Base-by-base conservation (phyloP, 352 stramenopile species). In the Plasmopara viticola region DNA sequence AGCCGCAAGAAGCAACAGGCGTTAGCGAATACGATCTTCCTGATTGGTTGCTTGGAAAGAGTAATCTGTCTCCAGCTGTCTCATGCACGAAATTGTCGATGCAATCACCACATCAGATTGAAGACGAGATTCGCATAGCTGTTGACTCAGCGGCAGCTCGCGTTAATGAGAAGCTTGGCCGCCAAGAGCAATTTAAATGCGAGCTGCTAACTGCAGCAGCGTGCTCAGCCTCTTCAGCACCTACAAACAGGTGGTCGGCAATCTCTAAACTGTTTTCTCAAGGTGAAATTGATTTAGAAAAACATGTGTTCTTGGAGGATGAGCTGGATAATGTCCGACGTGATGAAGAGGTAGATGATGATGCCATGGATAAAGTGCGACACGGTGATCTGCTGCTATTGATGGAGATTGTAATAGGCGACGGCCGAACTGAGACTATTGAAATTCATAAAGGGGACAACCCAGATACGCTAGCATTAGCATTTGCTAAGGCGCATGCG, bases 351-450 rank as follows among this genome's bases (percentile, higher is more conserved):
- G 5, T 35, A 18, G 41, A 44, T 39, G 25, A 48, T 2, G 46
- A 44, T 31, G 30, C 15, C 29, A 6, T 29, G 12, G 28, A 20
- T 39, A 39, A 62, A 41, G 10, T 2, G 20, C 20, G 25, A 12
- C 51, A 62, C 31, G 45, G 43, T 2, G 73, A 90, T 44, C 62
- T 92, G 13, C 56, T 90, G 39, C 42, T 92, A 9, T 34, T 90
- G 38, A 87, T 92, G 71, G 82, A 92, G 29, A 68, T 92, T 3
- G 64, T 90, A 33, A 89, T 90, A 43, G 70, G 73, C 10, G 67
- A 87, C 47, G 82, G 74, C 3, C 63, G 70, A 15, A 82, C 73
- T 41, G 77, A 87, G 49, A 88, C 69, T 6, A 87, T 92, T 30
- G 73, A 87, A 29, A 68, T 92, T 39, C 57, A 79, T 51, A 66